Percentiles rank a stretch among this genome's conserved stretches.
phyloP scores from a whole-genome alignment of 768 basidiomycete genomes.

The Podaxis carcinomalis region DNA sequence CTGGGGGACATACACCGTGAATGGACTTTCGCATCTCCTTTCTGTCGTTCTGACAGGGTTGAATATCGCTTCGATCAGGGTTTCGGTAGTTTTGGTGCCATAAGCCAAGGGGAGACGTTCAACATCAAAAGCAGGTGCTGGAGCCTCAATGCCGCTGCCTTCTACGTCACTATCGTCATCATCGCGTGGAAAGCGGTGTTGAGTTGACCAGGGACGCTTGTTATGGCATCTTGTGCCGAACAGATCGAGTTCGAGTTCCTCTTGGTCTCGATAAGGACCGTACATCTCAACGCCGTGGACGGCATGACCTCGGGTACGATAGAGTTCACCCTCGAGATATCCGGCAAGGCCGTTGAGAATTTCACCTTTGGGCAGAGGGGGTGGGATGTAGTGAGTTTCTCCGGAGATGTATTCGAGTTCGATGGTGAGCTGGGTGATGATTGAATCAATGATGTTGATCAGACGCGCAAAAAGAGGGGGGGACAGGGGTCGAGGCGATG shows the following conservation, averaged over 20 bases:
- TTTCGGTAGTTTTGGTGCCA: slow-evolving; percentile 64
- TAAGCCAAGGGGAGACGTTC: slow-evolving; percentile 46
- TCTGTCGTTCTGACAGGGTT: slow-evolving; percentile 58
- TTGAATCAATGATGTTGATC: not conserved
- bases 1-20: slow-evolving; percentile 33
- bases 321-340: slow-evolving; percentile 50
- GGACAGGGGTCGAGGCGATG: not conserved
- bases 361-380: slow-evolving; percentile 68
- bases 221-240: slow-evolving; percentile 18
- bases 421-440: slow-evolving; percentile 48
- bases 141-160: not conserved
- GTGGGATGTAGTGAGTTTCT: slow-evolving; percentile 52
- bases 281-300: slow-evolving; percentile 22
- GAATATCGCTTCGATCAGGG: slow-evolving; percentile 75
- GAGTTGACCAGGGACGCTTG: not conserved
- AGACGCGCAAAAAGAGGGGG: too few relatives aligned
- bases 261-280: slow-evolving; percentile 32
- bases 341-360: slow-evolving; percentile 65
- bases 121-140: slow-evolving; percentile 28
- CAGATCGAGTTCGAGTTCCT: slow-evolving; percentile 33
- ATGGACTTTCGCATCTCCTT: slow-evolving; percentile 33
- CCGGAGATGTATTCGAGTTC: slow-evolving; percentile 50
- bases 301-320: slow-evolving; percentile 31
- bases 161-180: not conserved
- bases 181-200: not conserved